Percentiles rank a stretch among this genome's conserved stretches.
phyloP scores from a whole-genome alignment of 352 stramenopile species.

The Globisporangium perplexum region DNA sequence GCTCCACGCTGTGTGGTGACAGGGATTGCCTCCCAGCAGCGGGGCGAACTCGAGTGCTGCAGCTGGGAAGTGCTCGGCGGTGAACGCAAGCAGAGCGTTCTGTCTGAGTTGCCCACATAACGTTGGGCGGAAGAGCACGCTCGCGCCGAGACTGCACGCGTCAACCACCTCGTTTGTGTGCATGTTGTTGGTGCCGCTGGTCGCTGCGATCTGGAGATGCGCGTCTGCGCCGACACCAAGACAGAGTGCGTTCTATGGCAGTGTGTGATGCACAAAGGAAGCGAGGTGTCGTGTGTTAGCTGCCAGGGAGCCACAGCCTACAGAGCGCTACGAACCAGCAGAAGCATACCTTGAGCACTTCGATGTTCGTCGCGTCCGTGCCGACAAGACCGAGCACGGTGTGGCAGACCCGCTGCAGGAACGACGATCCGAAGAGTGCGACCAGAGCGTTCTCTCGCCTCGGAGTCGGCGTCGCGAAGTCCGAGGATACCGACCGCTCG shows the following conservation, averaged over 20 bases:
- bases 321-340: too few species aligned
- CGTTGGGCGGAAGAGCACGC: conserved; percentile 4
- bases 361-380: conserved; percentile 14
- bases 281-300: too few species aligned
- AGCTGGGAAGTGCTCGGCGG: background rate
- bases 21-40: too few species aligned
- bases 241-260: conserved; percentile 14
- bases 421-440: conserved; percentile 8
- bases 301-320: background rate
- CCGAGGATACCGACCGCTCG: background rate
- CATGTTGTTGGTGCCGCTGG: background rate
- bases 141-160: background rate
- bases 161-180: background rate
- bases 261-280: background rate
- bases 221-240: conserved; percentile 13
- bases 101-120: background rate
- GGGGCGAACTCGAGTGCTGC: conserved; percentile 1
- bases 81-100: conserved; percentile 3
- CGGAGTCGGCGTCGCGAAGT: conserved; percentile 5
- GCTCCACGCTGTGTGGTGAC: conserved; percentile 6
- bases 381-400: conserved; percentile 11
- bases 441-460: conserved; percentile 5
- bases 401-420: conserved; percentile 7
- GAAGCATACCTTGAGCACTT: conserved; percentile 18
- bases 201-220: conserved; percentile 8